Base-by-base conservation (phyloP, 164 flowering plant genomes). In the Saururus chinensis region DNA sequence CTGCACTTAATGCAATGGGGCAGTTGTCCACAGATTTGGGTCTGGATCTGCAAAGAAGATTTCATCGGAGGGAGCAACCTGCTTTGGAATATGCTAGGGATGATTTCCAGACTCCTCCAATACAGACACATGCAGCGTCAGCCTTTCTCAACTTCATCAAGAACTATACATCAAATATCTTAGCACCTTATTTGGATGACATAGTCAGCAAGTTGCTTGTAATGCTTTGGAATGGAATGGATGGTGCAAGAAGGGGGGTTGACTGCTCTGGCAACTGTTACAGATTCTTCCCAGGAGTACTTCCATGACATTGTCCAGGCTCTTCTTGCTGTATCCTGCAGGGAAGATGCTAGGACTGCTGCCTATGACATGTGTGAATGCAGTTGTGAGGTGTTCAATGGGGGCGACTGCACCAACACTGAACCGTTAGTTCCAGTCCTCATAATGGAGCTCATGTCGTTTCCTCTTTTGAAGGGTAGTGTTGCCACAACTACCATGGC, bases 281-380 rank as follows among this genome's bases (percentile, higher is more conserved):
- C 99, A 60, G 99, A 95, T 81, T 95, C 99, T 61, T 95, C 99
- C 24, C 99, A 95, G 95, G 99, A n/a, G n/a, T n/a, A n/a, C n/a
- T n/a, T n/a, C n/a, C n/a, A n/a, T n/a, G n/a, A n/a, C n/a, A n/a
- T n/a, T n/a, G n/a, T n/a, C n/a, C n/a, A n/a, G n/a, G n/a, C n/a
- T n/a, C n/a, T n/a, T n/a, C n/a, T n/a, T n/a, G n/a, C n/a, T n/a
- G n/a, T n/a, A n/a, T n/a, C n/a, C n/a, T n/a, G n/a, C n/a, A n/a
- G n/a, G n/a, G n/a, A n/a, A n/a, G n/a, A n/a, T n/a, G n/a, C n/a
- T n/a, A n/a, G n/a, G n/a, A n/a, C n/a, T n/a, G n/a, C n/a, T n/a
- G n/a, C n/a, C n/a, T n/a, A n/a, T n/a, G n/a, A n/a, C n/a, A n/a
- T n/a, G n/a, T n/a, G n/a, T n/a, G n/a, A n/a, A n/a, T n/a, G n/a